Percentiles rank a stretch among this genome's conserved stretches.
Conservation (phyloP, 768 basidiomycete genomes). For the Boletus huronensis region DNA sequence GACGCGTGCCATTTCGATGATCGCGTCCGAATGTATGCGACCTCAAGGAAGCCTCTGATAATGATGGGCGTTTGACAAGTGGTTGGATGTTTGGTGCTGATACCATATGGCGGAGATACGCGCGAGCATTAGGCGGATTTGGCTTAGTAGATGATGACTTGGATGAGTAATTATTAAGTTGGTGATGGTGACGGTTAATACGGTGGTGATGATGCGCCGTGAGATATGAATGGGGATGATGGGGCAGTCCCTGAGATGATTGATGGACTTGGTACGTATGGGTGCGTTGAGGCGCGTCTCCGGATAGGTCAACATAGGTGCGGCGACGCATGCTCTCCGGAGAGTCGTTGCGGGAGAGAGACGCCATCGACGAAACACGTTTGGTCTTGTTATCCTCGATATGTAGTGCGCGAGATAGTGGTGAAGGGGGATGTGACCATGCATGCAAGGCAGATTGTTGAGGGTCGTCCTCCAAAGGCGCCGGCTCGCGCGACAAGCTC, state of each 20-base stretch:
- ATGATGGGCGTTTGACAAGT: conserved; percentile 30
- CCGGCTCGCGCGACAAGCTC: conserved; percentile 19
- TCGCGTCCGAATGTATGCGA: conserved; percentile 28
- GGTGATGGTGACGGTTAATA: conserved; percentile 20
- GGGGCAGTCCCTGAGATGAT: conserved; percentile 24
- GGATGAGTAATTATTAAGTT: conserved; percentile 25
- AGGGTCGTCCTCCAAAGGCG: conserved; percentile 5
- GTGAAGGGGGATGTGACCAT: conserved; percentile 29
- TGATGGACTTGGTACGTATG: conserved; percentile 18
- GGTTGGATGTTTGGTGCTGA: conserved; percentile 50
- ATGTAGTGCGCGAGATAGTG: conserved; percentile 13
- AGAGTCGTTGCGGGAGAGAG: conserved; percentile 20
- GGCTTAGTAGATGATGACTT: conserved; percentile 18
- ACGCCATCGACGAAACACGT: conserved; percentile 13
- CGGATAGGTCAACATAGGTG: conserved; percentile 9
- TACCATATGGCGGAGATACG: conserved; percentile 73
- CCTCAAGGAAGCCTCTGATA: conserved; percentile 31
- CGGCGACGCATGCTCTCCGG: conserved; percentile 20
- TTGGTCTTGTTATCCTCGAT: conserved; percentile 7
- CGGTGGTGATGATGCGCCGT: conserved; percentile 20
- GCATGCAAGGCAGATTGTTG: conserved; percentile 3
- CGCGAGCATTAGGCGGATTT: conserved; percentile 49
- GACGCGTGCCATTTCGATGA: conserved; percentile 31
- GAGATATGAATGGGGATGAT: conserved; percentile 19
- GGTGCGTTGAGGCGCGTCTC: conserved; percentile 7